These are phyloP conservation scores for Chaetomium strumarium DNA, from an alignment of 2,329 filamentous ascomycete species.

Conservation along the genomic window DNA sequence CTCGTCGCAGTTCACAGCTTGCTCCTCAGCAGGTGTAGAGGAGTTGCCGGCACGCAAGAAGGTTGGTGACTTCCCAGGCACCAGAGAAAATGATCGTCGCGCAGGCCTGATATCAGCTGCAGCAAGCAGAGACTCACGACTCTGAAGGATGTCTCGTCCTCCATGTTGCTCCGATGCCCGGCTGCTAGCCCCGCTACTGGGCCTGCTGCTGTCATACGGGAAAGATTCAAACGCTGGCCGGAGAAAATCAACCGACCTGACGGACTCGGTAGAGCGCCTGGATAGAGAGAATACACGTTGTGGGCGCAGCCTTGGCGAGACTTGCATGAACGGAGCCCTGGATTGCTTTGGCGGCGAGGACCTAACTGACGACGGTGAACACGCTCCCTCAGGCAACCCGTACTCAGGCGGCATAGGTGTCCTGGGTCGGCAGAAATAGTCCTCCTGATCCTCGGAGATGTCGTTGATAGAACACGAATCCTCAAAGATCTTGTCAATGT, in stretches of 20 bases:
- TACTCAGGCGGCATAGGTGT: conserved; percentile 6
- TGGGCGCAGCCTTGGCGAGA: conserved; percentile 9
- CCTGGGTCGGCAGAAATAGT: conserved; percentile 8
- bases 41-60: conserved; percentile 14
- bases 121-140: neutral
- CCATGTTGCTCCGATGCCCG: neutral
- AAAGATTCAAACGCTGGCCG: neutral
- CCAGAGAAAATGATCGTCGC: conserved; percentile 17
- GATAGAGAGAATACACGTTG: conserved; percentile 20
- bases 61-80: conserved; percentile 6
- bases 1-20: neutral
- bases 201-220: conserved; percentile 4
- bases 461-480: conserved; percentile 45
- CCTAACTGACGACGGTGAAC: neutral
- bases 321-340: neutral
- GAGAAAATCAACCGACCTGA: conserved; percentile 15
- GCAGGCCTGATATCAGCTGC: conserved; percentile 11
- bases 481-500: conserved; percentile 45
- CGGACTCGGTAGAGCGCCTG: conserved; percentile 14
- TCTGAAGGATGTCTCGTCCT: neutral
- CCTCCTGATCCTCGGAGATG: conserved; percentile 25
- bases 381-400: neutral
- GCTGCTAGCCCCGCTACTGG: conserved; percentile 6
- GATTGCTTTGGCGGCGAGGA: neutral
- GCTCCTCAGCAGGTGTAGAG: conserved; percentile 17